Base-by-base conservation (phyloP, 176 grass and related monocot species). In the Oryza meridionalis region DNA sequence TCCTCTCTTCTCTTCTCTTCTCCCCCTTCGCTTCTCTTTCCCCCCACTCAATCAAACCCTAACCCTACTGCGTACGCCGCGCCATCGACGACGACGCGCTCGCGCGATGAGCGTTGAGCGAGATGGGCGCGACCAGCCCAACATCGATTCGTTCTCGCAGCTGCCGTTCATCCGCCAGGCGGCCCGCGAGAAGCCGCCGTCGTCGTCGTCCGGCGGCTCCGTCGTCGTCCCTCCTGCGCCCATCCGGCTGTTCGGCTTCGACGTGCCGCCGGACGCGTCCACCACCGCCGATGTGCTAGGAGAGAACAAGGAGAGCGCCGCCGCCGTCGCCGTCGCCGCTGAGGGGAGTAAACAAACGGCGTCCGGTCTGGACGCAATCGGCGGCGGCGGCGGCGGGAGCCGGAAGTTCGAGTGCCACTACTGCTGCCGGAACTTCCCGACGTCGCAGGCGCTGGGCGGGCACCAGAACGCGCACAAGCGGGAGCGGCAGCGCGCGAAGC, bases 391-490 rank as follows among this genome's bases (percentile, higher is more conserved):
- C 40, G 58, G 77, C 0, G 63, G 58, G 4, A 15, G 31, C 33
- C 78, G 90, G 45, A 93, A 84, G 81, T 97, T 97, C 65, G 88
- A 94, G 85, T 97, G 95, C 81, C 95, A 97, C 51, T 97, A 93
- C 88, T 97, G 95, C 90, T 89, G 88, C 88, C 90, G 92, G 21
- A 88, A 92, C 67, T 97, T 97, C 82, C 90, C 92, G 22, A 97
- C 92, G 27, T 94, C 94, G 85, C 97, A 99, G 77, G 97, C 97
- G 38, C 88, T 99, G 40, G 97, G 97, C 51, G 97, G 97, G 0
- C 97, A 99, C 84, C 97, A 99, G 84, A 99, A 99, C 85, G 97
- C 97, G 43, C 97, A 99, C 90, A 99, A 96, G 81, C 79, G 86
- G n/a, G 86, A 89, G 90, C 82, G 95, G 51, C 92, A 94, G 76